phyloP scores from a whole-genome alignment of 1,284 basidiomycete species.

The Pascua guehoae region DNA sequence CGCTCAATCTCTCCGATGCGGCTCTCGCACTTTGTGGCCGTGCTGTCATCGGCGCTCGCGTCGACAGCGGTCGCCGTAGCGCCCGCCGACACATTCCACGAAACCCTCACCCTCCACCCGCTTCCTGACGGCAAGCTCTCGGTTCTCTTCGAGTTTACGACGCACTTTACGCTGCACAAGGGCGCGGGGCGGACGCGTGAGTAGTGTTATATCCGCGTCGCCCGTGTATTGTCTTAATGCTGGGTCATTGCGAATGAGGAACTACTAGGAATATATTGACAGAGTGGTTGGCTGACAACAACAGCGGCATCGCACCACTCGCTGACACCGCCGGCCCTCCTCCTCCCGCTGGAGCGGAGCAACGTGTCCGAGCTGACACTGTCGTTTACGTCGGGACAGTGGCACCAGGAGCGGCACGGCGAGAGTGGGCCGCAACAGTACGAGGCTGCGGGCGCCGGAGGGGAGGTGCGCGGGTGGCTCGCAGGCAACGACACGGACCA shows the following conservation, averaged over 20 bases:
- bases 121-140: slow-evolving; percentile 79
- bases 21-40: slow-evolving; percentile 5
- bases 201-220: slow-evolving; percentile 1
- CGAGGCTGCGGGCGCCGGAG: slow-evolving; percentile 73
- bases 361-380: slow-evolving; percentile 82
- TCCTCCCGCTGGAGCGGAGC: slow-evolving; percentile 79
- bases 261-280: slow-evolving; percentile 4
- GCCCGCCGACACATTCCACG: slow-evolving; percentile 46
- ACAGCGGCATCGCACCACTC: slow-evolving; percentile 70
- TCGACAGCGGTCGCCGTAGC: background rate
- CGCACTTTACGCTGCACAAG: slow-evolving; percentile 50
- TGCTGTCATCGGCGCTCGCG: slow-evolving; percentile 1
- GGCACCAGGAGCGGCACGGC: slow-evolving; percentile 84
- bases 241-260: too few species aligned
- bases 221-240: too few species aligned
- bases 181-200: slow-evolving; percentile 3
- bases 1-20: slow-evolving; percentile 1
- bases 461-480: slow-evolving; percentile 86
- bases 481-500: slow-evolving; percentile 54
- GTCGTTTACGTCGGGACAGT: slow-evolving; percentile 81
- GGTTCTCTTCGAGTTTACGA: slow-evolving; percentile 78
- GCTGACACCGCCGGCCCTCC: slow-evolving; percentile 76
- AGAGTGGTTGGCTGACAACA: slow-evolving; percentile 1
- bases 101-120: slow-evolving; percentile 68
- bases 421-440: slow-evolving; percentile 57